Conservation (phyloP, 805 yeast species). For the Ogataea zsoltii region DNA sequence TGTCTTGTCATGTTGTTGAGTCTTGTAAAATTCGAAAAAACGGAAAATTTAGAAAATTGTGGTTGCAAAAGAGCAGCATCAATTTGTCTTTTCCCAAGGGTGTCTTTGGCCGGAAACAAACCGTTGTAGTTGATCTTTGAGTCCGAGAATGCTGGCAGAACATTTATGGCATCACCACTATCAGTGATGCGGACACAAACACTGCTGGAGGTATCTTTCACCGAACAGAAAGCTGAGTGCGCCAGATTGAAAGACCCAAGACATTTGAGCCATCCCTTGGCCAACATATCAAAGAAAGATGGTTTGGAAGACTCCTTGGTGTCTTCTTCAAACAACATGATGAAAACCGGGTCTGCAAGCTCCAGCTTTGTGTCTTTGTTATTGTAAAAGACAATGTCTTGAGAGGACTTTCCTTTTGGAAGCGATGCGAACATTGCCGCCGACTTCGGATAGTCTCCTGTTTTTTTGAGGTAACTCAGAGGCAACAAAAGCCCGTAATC, state of each 20-base stretch:
- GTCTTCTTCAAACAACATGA: constrained; percentile 37
- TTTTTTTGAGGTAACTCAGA: too few relatives aligned
- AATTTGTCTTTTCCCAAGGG: constrained; percentile 11
- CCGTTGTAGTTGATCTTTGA: constrained; percentile 17
- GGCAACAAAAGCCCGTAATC: constrained; percentile 44
- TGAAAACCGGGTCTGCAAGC: constrained; percentile 38
- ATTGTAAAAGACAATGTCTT: constrained; percentile 28
- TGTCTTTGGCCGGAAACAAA: constrained; percentile 8
- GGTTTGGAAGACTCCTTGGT: constrained; percentile 13
- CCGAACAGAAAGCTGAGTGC: constrained; percentile 46
- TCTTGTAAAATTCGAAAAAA: constrained; percentile 16
- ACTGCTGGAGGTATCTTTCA: constrained; percentile 32
- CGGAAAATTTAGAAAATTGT: constrained; percentile 20
- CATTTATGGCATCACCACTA: constrained; percentile 30
- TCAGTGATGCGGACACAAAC: constrained; percentile 42
- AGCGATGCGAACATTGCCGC: too few relatives aligned
- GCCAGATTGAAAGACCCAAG: constrained; percentile 36
- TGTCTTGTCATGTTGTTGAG: constrained; percentile 4
- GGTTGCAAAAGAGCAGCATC: constrained; percentile 11
- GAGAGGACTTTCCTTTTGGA: background rate
- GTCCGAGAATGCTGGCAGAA: constrained; percentile 30
- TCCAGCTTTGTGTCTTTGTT: constrained; percentile 19
- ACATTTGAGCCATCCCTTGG: constrained; percentile 40
- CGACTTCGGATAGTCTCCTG: constrained; percentile 21
- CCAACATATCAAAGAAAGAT: constrained; percentile 43